Evolutionary conservation across 441 rosid genomes (phyloP).

Genomic region (Manihot esculenta): DNA sequence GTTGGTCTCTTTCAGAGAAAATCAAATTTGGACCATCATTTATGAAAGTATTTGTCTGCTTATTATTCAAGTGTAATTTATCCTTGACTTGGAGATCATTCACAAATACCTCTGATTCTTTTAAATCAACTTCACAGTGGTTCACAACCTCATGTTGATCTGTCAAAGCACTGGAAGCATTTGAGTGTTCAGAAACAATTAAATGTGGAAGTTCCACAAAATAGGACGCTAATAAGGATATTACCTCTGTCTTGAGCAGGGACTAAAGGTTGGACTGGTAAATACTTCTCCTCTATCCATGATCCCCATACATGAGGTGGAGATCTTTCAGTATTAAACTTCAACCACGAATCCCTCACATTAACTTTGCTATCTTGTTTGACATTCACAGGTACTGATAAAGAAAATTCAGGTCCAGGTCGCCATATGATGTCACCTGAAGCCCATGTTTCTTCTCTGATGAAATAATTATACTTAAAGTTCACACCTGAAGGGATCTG

Average conservation of each 20-base stretch:
- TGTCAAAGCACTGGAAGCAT: constrained; percentile 94
- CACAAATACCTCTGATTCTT: constrained; percentile 35
- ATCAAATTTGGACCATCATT: constrained; percentile 30
- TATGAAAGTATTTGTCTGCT: constrained; percentile 27
- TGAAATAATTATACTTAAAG: constrained; percentile 82
- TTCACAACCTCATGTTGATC: constrained; percentile 49
- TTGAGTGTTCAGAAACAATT: constrained; percentile 81
- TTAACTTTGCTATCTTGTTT: constrained; percentile 42
- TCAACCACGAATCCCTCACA: constrained; percentile 84
- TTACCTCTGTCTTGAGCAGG: constrained; percentile 56
- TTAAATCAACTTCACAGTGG: constrained; percentile 28
- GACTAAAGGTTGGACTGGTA: constrained; percentile 32
- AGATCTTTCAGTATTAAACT: constrained; percentile 35
- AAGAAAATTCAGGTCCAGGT: constrained; percentile 79
- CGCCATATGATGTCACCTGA: constrained; percentile 66
- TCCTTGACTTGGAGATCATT: constrained; percentile 38
- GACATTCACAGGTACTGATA: constrained; percentile 52
- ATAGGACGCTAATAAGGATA: constrained; percentile 32
- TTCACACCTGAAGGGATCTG: constrained; percentile 73
- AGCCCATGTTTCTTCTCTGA: constrained; percentile 50
- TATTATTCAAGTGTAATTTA: constrained; percentile 31
- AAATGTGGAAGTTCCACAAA: constrained; percentile 29
- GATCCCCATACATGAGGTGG: constrained; percentile 63
- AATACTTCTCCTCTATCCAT: constrained; percentile 65
- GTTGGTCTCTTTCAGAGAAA: constrained; percentile 57